Evolutionary conservation across 2,329 filamentous ascomycete genomes (phyloP).

Genomic region (Penicillium sp.): DNA sequence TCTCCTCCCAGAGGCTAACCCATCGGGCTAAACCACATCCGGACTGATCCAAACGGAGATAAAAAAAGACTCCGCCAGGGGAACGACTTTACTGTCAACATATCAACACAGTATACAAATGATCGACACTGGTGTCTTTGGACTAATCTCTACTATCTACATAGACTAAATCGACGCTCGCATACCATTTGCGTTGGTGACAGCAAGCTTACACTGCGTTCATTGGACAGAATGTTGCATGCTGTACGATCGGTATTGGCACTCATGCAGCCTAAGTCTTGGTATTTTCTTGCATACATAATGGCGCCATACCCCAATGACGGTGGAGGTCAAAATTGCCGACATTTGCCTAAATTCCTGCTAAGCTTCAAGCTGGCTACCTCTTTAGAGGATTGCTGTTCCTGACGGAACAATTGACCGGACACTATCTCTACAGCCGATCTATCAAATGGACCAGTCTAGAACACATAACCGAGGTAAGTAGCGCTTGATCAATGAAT

Average conservation of each 20-base stretch:
- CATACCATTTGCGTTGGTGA: background rate
- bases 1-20: background rate
- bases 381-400: too few species aligned
- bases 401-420: background rate
- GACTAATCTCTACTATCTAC: background rate
- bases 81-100: too few species aligned
- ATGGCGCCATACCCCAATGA: background rate
- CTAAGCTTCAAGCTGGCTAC: background rate
- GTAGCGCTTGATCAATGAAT: background rate
- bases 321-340: background rate
- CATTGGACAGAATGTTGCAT: background rate
- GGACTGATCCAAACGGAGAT: constrained; percentile 6
- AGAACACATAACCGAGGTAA: background rate
- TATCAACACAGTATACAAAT: too few species aligned
- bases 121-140: background rate
- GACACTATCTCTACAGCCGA: too few species aligned
- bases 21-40: constrained; percentile 3
- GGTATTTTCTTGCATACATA: constrained; percentile 2
- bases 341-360: background rate
- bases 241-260: background rate
- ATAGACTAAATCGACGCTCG: background rate
- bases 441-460: background rate
- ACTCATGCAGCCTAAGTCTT: background rate
- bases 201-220: background rate
- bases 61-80: background rate